phyloP scores from a whole-genome alignment of 2,329 filamentous ascomycete genomes.

The Botrytis sinoallii region DNA sequence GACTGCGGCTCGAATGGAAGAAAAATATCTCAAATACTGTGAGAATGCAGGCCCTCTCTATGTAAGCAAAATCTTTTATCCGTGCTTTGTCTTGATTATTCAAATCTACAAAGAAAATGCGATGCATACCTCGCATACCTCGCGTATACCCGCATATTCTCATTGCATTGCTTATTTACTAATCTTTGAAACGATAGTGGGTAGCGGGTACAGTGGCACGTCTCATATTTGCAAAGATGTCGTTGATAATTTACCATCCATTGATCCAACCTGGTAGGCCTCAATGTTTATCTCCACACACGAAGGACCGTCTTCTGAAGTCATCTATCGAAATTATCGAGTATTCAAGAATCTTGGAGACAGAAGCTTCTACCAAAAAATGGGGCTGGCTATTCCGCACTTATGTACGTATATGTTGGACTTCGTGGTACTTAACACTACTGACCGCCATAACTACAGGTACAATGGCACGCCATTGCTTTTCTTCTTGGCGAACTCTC shows the following conservation, averaged over 20 bases:
- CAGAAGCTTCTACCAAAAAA: conserved; percentile 39
- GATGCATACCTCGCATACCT: neutral
- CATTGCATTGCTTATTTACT: neutral
- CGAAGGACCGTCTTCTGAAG: conserved; percentile 40
- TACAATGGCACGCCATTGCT: conserved; percentile 47
- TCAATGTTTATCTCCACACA: conserved; percentile 37
- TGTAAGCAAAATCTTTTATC: conserved; percentile 1
- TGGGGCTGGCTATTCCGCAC: conserved; percentile 43
- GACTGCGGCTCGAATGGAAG: conserved; percentile 34
- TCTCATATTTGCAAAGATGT: conserved; percentile 42
- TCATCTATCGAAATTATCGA: conserved; percentile 43
- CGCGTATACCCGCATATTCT: neutral
- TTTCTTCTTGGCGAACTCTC: conserved; percentile 43
- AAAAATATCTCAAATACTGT: conserved; percentile 37
- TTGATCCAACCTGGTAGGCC: conserved; percentile 32
- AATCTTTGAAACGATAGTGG: conserved; percentile 38
- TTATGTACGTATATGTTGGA: conserved; percentile 32
- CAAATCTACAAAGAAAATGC: neutral
- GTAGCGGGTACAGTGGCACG: conserved; percentile 45
- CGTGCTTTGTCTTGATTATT: neutral
- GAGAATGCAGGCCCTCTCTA: conserved; percentile 45
- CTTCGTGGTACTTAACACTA: neutral
- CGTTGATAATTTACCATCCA: conserved; percentile 40
- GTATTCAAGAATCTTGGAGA: conserved; percentile 41
- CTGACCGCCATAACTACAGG: neutral